Conservation (phyloP, 192 early-diverging fungal species). For the Linderina pennispora region DNA sequence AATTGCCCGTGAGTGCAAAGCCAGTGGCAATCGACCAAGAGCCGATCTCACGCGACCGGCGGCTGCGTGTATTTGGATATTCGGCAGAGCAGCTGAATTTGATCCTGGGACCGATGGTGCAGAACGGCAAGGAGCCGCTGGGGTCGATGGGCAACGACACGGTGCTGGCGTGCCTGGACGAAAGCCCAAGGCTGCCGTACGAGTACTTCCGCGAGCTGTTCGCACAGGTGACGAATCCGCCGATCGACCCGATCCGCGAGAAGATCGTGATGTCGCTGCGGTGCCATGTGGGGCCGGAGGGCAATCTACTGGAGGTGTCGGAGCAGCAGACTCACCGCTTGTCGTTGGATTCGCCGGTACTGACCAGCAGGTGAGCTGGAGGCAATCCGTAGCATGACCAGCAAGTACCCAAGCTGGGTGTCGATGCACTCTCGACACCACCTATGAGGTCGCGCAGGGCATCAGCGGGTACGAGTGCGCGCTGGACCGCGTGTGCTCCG, state of each 20-base stretch:
- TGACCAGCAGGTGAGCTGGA: conserved; percentile 78
- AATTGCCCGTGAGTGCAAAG: conserved; percentile 40
- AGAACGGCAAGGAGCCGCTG: conserved; percentile 90
- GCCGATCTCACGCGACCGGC: conserved; percentile 66
- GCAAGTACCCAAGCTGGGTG: conserved; percentile 66
- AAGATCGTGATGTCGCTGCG: conserved; percentile 96
- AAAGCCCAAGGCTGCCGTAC: conserved; percentile 82
- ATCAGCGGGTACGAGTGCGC: conserved; percentile 66
- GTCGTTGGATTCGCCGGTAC: conserved; percentile 77
- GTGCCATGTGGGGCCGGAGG: conserved; percentile 91
- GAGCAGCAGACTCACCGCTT: conserved; percentile 74
- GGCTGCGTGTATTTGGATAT: conserved; percentile 83
- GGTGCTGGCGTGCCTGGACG: conserved; percentile 87
- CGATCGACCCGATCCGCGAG: conserved; percentile 98
- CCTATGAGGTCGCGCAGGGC: conserved; percentile 71
- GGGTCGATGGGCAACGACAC: conserved; percentile 99
- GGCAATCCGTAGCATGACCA: conserved; percentile 66
- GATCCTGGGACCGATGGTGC: conserved; percentile 84
- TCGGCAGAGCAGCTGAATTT: conserved; percentile 91
- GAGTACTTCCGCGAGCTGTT: conserved; percentile 98
- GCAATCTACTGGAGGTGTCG: conserved; percentile 86
- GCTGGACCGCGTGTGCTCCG: conserved; percentile 82
- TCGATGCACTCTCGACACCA: conserved; percentile 69
- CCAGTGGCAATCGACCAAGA: conserved; percentile 51
- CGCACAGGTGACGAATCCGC: conserved; percentile 98